A percentile compares a stretch with the other conserved stretches of the same genome.
These are phyloP conservation scores for Phylloporus sp. DNA, from an alignment of 1,284 basidiomycete species.

Conservation along the genomic window DNA sequence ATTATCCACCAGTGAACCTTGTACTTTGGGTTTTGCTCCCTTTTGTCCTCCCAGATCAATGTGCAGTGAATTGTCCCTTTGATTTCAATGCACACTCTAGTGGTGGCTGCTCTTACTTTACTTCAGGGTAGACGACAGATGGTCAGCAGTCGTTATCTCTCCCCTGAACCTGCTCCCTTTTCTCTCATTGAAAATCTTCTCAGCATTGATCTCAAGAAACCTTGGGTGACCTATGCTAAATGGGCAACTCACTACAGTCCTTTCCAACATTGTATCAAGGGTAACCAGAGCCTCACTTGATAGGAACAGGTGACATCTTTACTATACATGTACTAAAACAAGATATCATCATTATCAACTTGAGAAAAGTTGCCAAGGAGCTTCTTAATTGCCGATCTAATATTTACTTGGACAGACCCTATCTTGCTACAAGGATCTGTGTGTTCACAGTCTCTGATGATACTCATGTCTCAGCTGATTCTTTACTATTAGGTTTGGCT, in stretches of 20 bases:
- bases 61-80: slow-evolving; percentile 9
- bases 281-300: not conserved
- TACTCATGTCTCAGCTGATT: no score
- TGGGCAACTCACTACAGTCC: slow-evolving; percentile 27
- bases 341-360: slow-evolving; percentile 28
- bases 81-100: slow-evolving; percentile 4
- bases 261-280: not conserved
- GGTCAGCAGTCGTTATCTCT: slow-evolving; percentile 11
- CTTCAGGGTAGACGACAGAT: slow-evolving; percentile 12
- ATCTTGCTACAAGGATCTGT: slow-evolving; percentile 28
- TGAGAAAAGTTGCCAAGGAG: slow-evolving; percentile 27
- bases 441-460: no score
- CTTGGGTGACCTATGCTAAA: slow-evolving; percentile 27
- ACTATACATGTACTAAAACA: slow-evolving; percentile 27
- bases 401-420: slow-evolving; percentile 34
- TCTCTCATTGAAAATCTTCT: slow-evolving; percentile 29
- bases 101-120: slow-evolving; percentile 5
- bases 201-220: slow-evolving; percentile 22
- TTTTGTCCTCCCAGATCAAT: not conserved
- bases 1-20: not conserved
- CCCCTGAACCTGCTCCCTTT: slow-evolving; percentile 26
- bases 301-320: slow-evolving; percentile 26
- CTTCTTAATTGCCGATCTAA: slow-evolving; percentile 29
- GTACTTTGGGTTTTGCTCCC: not conserved
- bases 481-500: no score